Base-by-base conservation (phyloP, 2,329 filamentous ascomycete genomes). In the Stemphylium beticola region DNA sequence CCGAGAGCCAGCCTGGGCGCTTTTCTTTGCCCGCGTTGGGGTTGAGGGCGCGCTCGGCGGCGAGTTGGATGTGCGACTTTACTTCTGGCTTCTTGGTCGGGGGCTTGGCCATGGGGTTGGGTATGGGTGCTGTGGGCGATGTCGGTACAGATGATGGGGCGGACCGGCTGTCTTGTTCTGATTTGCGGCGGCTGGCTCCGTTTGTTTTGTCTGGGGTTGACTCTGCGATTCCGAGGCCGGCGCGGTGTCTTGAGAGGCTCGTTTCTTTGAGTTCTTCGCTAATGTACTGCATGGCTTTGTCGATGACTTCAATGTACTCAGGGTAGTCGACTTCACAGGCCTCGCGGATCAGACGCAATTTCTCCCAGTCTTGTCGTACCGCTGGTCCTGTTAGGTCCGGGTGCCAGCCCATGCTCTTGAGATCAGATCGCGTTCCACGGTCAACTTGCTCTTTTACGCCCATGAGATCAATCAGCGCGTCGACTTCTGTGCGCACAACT, bases 321-420 rank as follows among this genome's bases (percentile, higher is more conserved):
- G 78, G 78, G 49, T 81, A 81, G 41, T 78, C 73, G 4, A 64
- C 61, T 33, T 68, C 65, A 49, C 77, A 79, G 4, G 76, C 75
- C 53, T 79, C 76, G n/a, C 74, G 67, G 29, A 81, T 73, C 7
- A 81, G 67, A 15, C 69, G 64, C n/a, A 81, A 62, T 62, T 81
- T 81, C 36, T 73, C 70, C 72, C 69, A 74, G 33, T 75, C 73
- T 18, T 68, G 61, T 34, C 65, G 60, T 5, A 74, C 66, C 10
- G 66, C 40, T 10, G 68, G 64, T 0, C 67, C 67, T 9, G 73
- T 72, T 8, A 77, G 69, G 47, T 80, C 78, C 2, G 79, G 71
- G 61, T 81, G 79, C 79, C 79, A 81, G n/a, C 77, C 79, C 65
- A 81, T 76, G 11, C 74, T 73, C 33, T 74, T 74, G 51, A 81